phyloP scores from a whole-genome alignment of 106 monocot species.

The Dactylorhiza incarnata region DNA sequence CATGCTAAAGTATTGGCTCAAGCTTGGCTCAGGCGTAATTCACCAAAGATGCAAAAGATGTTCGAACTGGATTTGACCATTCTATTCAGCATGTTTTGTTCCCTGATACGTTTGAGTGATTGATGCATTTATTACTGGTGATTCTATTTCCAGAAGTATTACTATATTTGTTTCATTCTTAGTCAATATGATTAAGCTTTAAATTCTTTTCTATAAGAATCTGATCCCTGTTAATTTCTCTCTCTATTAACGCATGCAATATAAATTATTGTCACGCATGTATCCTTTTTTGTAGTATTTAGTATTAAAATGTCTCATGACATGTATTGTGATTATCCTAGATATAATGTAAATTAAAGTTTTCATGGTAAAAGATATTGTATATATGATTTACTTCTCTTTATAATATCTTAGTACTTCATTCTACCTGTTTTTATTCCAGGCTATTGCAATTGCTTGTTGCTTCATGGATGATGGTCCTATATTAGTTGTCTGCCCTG shows the following conservation, averaged over 20 bases:
- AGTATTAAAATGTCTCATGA: not conserved
- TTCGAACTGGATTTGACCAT: not conserved
- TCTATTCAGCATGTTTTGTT: not conserved
- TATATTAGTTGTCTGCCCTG: conserved; percentile 85
- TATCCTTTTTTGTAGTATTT: not conserved
- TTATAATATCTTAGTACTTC: not conserved
- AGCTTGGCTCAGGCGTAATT: not conserved
- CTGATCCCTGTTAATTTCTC: not conserved
- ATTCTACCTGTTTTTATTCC: conserved; percentile 7
- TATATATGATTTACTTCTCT: not conserved
- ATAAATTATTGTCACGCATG: not conserved
- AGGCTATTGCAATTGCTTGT: conserved; percentile 90
- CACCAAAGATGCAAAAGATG: not conserved
- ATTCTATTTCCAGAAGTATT: not conserved
- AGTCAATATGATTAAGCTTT: not conserved
- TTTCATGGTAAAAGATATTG: not conserved
- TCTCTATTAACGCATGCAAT: not conserved
- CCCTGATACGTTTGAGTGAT: not conserved
- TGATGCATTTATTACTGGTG: not conserved
- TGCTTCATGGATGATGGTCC: conserved; percentile 74
- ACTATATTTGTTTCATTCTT: not conserved
- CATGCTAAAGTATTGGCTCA: not conserved
- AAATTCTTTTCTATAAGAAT: not conserved
- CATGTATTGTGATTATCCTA: not conserved
- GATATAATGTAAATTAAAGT: not conserved